Evolutionary conservation across 1,284 basidiomycete species (phyloP).

Genomic region (Marasmius tenuissimus): DNA sequence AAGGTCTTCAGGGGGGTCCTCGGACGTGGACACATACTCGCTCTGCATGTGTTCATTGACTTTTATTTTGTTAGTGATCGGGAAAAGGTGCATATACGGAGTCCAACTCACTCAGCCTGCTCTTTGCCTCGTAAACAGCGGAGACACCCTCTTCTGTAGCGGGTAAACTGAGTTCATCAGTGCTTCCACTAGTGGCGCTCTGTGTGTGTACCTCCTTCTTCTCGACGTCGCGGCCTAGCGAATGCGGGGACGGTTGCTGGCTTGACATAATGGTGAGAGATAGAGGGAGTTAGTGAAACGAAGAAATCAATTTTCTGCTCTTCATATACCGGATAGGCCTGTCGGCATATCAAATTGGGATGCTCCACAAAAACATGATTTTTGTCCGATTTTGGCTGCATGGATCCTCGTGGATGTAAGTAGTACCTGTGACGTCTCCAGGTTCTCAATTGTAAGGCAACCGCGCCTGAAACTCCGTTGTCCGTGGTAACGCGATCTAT

Average conservation of each 20-base stretch:
- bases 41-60: constrained; percentile 49
- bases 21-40: constrained; percentile 32
- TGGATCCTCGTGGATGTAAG: no score
- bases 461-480: no score
- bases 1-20: neutral
- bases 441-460: no score
- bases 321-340: no score
- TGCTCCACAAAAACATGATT: no score
- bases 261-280: no score
- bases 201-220: neutral
- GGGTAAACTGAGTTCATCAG: neutral
- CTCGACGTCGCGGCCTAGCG: neutral
- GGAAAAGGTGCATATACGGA: neutral
- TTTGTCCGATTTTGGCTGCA: no score
- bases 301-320: no score
- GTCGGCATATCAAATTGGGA: no score
- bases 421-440: no score
- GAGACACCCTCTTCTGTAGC: constrained; percentile 20
- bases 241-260: neutral
- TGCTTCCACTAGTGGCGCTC: neutral
- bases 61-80: constrained; percentile 13
- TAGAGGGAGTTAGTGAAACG: no score
- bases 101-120: constrained; percentile 16
- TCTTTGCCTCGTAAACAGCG: constrained; percentile 25
- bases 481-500: no score